A percentile compares a stretch with the other conserved stretches of the same genome.
Evolutionary conservation across 2,329 filamentous ascomycete genomes (phyloP).

Genomic region (Talaromyces verruculosus): DNA sequence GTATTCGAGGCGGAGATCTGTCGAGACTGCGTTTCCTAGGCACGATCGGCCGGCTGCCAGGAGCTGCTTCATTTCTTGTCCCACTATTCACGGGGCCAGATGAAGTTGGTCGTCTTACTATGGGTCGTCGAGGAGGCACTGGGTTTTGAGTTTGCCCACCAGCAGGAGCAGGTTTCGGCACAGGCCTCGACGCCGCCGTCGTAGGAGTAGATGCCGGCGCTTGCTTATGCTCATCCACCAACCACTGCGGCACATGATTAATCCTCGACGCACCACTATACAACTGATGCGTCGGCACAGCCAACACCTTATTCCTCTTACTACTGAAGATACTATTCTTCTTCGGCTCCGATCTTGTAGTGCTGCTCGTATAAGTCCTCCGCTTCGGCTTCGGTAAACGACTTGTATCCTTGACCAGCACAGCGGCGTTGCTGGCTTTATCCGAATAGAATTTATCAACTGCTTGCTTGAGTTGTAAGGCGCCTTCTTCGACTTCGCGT

Average conservation of each 20-base stretch:
- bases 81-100: neutral
- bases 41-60: constrained; percentile 6
- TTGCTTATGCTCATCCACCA: constrained; percentile 45
- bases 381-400: constrained; percentile 12
- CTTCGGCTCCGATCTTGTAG: constrained; percentile 29
- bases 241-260: constrained; percentile 39
- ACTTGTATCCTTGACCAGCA: constrained; percentile 17
- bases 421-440: constrained; percentile 54
- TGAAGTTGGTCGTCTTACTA: constrained; percentile 1
- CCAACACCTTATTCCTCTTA: constrained; percentile 39
- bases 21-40: constrained; percentile 8
- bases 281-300: constrained; percentile 44
- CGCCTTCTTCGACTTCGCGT: constrained; percentile 58
- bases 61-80: neutral
- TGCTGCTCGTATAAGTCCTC: constrained; percentile 13
- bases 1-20: neutral
- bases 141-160: neutral
- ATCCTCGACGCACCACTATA: constrained; percentile 41
- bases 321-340: constrained; percentile 38
- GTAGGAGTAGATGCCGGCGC: constrained; percentile 25
- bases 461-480: constrained; percentile 58
- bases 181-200: neutral
- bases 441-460: constrained; percentile 59
- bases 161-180: neutral
- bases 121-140: neutral